Evolutionary conservation across 148 eudicot genomes (phyloP).

Genomic region (Diospyros lotus): DNA sequence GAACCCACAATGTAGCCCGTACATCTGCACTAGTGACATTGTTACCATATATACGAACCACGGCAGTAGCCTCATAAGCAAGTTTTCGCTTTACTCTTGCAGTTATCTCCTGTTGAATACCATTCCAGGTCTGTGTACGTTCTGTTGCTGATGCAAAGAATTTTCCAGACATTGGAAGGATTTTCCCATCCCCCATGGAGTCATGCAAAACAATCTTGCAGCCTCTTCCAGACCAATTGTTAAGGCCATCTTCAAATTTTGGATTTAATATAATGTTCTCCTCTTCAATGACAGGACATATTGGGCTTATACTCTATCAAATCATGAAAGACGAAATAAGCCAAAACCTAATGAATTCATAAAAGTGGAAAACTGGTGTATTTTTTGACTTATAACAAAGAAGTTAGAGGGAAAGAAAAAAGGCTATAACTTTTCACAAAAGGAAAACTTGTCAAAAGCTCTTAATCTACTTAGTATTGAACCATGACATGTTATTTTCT

Average conservation of each 20-base stretch:
- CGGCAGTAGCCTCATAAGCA: constrained; percentile 67
- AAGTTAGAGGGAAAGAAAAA: not conserved
- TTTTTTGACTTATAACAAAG: not conserved
- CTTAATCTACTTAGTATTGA: not conserved
- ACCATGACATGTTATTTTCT: not conserved
- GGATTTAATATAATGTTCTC: constrained; percentile 76
- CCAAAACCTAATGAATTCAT: not conserved
- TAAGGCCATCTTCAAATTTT: constrained; percentile 75
- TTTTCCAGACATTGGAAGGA: constrained; percentile 71
- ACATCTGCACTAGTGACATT: constrained; percentile 53
- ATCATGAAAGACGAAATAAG: not conserved
- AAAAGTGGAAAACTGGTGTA: not conserved
- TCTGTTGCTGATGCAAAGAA: constrained; percentile 69
- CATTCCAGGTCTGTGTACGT: constrained; percentile 82
- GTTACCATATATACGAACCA: constrained; percentile 78
- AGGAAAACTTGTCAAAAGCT: not conserved
- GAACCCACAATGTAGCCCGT: constrained; percentile 75
- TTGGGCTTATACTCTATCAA: constrained; percentile 22
- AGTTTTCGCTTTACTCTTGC: constrained; percentile 66
- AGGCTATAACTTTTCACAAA: not conserved
- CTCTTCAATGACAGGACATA: constrained; percentile 29
- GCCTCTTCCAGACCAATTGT: constrained; percentile 93
- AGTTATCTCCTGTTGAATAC: constrained; percentile 91
- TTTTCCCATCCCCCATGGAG: constrained; percentile 73
- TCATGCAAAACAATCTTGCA: constrained; percentile 63